Evolutionary conservation across 176 grass and related monocot species (phyloP).

Genomic region (Phyllostachys edulis): DNA sequence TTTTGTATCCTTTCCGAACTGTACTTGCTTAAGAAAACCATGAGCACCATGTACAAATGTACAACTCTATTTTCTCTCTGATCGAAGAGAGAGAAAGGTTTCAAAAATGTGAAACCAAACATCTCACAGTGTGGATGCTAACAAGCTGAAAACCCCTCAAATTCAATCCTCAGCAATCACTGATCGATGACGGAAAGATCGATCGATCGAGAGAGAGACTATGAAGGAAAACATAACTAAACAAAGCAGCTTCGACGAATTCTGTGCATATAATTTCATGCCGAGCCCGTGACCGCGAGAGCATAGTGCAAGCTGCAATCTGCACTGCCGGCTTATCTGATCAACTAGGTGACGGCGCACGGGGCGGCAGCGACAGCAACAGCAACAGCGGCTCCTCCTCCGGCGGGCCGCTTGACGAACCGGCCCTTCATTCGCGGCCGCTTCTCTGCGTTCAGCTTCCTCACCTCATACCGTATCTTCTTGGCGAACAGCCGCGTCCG

Average conservation of each 20-base stretch:
- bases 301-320: background rate
- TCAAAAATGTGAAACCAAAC: slow-evolving; percentile 14
- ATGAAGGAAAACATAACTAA: background rate
- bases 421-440: slow-evolving; percentile 94
- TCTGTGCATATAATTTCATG: slow-evolving; percentile 39
- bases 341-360: slow-evolving; percentile 32
- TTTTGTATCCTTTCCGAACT: background rate
- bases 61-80: slow-evolving; percentile 19
- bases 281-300: slow-evolving; percentile 18
- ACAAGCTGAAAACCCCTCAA: background rate
- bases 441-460: slow-evolving; percentile 98
- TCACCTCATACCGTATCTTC: slow-evolving; percentile 99
- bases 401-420: no score
- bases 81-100: background rate
- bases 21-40: background rate
- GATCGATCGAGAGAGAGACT: background rate
- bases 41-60: background rate
- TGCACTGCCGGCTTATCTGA: background rate
- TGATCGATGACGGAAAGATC: background rate
- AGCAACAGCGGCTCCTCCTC: no score
- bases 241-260: slow-evolving; percentile 40
- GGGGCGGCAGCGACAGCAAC: no score
- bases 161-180: background rate
- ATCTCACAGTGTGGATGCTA: background rate
- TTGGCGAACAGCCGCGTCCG: slow-evolving; percentile 91